Evolutionary conservation across 2,329 filamentous ascomycete genomes (phyloP), one percentile per base, ranked within the genome.

Genomic region (Pseudogymnoascus pannorum): DNA sequence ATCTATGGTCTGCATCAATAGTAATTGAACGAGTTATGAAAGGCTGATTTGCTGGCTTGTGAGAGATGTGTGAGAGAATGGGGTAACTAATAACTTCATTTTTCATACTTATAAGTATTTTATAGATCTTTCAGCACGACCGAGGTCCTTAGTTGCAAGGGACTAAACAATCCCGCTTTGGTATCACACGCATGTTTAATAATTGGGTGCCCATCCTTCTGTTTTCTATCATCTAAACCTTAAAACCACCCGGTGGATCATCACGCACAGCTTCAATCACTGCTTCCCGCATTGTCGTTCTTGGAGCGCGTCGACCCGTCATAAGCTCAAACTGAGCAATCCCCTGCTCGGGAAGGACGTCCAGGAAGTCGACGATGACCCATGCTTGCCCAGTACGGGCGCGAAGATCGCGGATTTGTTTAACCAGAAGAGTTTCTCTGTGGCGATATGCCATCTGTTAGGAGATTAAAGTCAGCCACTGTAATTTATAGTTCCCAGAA

Each of bases 281-380:
- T 67, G 86, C 85, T 42, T 83, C 77, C 64, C 87, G 80, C 88
- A 92, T 92, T 29, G 88, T 71, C 44, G 82, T 76, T 14, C 87
- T 79, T 2, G 87, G 87, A 18, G 87, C 87, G 70, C 86, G 81
- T 51, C 87, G 78, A 0, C 87, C 88, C 0, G 88, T 91, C 68
- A 91, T 89, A 2, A 91, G 74, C 72, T 92, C 88, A 68, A 91
- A 92, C 67, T 91, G 88, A 1, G 88, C 87, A 73, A 88, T 88
- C 0, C 87, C 89, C 68, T 91, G 88, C 70, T 91, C 89, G 0
- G 87, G 87, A 7, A 92, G 74, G 51, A 91, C 78, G 66, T 92
- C 88, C 11, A 92, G 75, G 0, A 88, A 88, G 67, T 91, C 87
- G 73, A 91, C 82, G 8, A 87, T 78, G 0, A 91, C 85, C 87